Conservation (phyloP, 177 flowering plant genomes). For the Vitis hybrid region DNA sequence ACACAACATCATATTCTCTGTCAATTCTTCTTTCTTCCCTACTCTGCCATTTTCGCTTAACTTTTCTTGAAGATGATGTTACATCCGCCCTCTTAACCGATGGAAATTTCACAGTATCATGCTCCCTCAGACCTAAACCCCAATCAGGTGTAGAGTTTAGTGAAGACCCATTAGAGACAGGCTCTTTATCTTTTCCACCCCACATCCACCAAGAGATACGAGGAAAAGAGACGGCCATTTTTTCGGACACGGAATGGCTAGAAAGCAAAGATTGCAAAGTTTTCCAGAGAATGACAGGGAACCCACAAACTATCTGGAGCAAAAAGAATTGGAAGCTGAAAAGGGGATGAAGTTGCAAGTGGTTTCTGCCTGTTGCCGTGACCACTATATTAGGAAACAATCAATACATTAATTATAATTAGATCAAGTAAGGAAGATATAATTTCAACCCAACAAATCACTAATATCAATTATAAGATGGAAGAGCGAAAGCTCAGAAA, state of each 20-base stretch:
- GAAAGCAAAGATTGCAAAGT: constrained; percentile 1
- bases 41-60: constrained; percentile 50
- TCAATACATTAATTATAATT: not conserved
- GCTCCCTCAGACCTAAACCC: constrained; percentile 33
- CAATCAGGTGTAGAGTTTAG: constrained; percentile 33
- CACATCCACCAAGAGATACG: constrained; percentile 51
- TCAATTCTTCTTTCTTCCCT: constrained; percentile 47
- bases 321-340: constrained; percentile 3
- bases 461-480: not conserved
- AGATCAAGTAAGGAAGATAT: constrained; percentile 1
- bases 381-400: constrained; percentile 22
- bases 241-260: not conserved
- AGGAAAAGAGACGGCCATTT: constrained; percentile 56
- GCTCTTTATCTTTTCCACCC: constrained; percentile 49
- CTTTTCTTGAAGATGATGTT: constrained; percentile 35
- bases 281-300: not conserved
- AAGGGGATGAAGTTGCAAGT: not conserved
- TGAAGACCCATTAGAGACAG: constrained; percentile 35
- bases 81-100: constrained; percentile 23
- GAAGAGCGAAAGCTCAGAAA: constrained; percentile 3
- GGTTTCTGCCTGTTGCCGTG: constrained; percentile 19
- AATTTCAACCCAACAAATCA: constrained; percentile 16
- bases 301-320: not conserved
- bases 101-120: constrained; percentile 32
- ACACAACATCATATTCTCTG: constrained; percentile 43